Conservation (phyloP, 129 eudicot genomes). For the Helianthus annuus region HanXRQr2.0-SUNRISE NC_035442.2:109749749-109750248, state of each 20-base stretch:
- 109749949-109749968: constrained; percentile 11
- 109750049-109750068: too few species aligned
- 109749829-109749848: constrained; percentile 17
- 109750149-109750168: too few species aligned
- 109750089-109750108: too few species aligned
- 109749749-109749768: constrained; percentile 2
- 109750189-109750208: background rate
- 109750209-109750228: constrained; percentile 26
- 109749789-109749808: constrained; percentile 24
- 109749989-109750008: constrained; percentile 12
- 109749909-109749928: constrained; percentile 17
- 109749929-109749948: constrained; percentile 24
- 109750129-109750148: too few species aligned
- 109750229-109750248: too few species aligned
- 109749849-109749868: constrained; percentile 9
- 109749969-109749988: constrained; percentile 7
- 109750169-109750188: too few species aligned
- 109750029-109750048: background rate
- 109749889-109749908: constrained; percentile 20
- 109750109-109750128: too few species aligned
- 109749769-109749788: constrained; percentile 27
- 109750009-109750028: constrained; percentile 14
- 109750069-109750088: too few species aligned
- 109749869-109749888: constrained; percentile 6
- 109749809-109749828: constrained; percentile 12